These are phyloP conservation scores for Obba rivulosa DNA, from an alignment of 768 basidiomycete species.

Conservation along the genomic window DNA sequence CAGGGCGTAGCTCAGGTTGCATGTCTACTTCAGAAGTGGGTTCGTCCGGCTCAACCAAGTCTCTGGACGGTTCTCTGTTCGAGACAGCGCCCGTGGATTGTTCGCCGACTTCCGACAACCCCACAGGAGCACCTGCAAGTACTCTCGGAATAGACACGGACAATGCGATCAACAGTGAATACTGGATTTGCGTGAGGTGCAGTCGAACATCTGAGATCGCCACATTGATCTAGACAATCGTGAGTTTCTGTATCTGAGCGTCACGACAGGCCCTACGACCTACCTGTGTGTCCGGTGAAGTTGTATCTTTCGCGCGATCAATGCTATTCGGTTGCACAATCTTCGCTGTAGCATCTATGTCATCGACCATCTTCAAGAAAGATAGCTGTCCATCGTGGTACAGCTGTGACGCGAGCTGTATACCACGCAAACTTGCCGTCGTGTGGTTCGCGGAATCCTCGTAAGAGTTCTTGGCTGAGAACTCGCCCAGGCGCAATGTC, in stretches of 20 bases:
- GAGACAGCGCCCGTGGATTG: slow-evolving; percentile 5
- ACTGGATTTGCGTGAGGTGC: slow-evolving; percentile 81
- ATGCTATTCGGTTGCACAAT: slow-evolving; percentile 57
- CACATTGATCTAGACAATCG: slow-evolving; percentile 49
- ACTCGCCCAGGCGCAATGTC: slow-evolving; percentile 82
- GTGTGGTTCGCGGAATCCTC: slow-evolving; percentile 53
- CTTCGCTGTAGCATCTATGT: slow-evolving; percentile 71
- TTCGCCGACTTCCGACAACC: slow-evolving; percentile 25
- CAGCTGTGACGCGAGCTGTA: slow-evolving; percentile 70
- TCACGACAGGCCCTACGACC: slow-evolving; percentile 2
- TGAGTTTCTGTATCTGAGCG: background rate
- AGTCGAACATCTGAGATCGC: slow-evolving; percentile 81
- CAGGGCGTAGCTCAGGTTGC: slow-evolving; percentile 53
- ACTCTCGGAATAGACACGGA: slow-evolving; percentile 65
- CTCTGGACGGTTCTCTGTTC: background rate
- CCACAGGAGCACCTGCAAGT: slow-evolving; percentile 45
- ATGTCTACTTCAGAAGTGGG: slow-evolving; percentile 30
- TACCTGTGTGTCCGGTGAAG: slow-evolving; percentile 75
- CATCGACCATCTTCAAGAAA: slow-evolving; percentile 83
- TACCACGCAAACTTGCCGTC: slow-evolving; percentile 72
- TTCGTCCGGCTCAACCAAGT: background rate
- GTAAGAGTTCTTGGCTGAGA: slow-evolving; percentile 75
- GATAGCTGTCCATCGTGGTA: slow-evolving; percentile 44
- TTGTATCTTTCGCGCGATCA: slow-evolving; percentile 44
- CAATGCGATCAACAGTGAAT: slow-evolving; percentile 61